Conservation (phyloP, 129 eudicot genomes). For the Tagetes patula region DNA sequence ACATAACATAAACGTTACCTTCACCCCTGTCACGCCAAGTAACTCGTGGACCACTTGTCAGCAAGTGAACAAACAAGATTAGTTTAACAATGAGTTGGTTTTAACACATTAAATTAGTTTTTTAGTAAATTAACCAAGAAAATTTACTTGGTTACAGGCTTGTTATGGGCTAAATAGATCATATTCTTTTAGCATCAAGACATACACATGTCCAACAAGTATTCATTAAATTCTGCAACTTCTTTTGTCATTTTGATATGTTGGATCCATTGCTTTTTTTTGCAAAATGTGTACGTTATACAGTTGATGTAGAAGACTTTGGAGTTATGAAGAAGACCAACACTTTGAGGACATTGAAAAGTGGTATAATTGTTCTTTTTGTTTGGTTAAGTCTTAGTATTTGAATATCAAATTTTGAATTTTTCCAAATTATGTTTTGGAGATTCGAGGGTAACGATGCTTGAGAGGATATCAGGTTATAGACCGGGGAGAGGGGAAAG, state of each 20-base stretch:
- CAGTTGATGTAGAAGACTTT: conserved; percentile 14
- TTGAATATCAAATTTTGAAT: neutral
- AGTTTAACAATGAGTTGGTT: too few species aligned
- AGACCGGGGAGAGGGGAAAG: neutral
- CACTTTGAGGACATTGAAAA: conserved; percentile 2
- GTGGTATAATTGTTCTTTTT: neutral
- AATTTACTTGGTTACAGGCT: too few species aligned
- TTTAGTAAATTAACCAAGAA: too few species aligned
- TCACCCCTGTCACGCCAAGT: too few species aligned
- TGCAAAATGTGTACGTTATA: neutral
- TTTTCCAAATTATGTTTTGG: neutral
- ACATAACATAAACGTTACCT: too few species aligned
- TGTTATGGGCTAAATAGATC: too few species aligned
- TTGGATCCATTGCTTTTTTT: neutral
- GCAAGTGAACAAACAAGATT: too few species aligned
- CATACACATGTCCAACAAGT: neutral
- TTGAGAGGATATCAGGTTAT: conserved; percentile 1
- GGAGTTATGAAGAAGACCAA: neutral
- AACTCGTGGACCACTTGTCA: too few species aligned
- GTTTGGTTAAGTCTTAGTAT: neutral
- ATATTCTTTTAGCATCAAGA: too few species aligned
- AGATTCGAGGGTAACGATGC: neutral
- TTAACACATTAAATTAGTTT: too few species aligned
- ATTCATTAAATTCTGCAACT: neutral
- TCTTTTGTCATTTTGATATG: neutral